Evolutionary conservation across 768 basidiomycete species (phyloP).

Genomic region (Panaeolus papilionaceus): DNA sequence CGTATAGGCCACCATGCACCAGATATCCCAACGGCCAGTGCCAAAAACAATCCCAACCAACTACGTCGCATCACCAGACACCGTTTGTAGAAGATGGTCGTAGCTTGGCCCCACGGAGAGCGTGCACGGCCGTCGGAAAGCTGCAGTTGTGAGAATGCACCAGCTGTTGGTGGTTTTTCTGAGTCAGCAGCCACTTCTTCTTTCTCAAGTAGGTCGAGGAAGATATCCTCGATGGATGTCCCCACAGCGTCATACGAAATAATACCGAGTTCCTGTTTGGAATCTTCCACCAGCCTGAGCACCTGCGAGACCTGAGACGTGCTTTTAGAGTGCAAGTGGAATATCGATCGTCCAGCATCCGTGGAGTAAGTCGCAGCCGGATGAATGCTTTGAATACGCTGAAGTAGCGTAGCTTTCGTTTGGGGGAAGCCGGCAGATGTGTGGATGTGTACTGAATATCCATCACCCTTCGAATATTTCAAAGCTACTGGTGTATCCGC

Average conservation of each 20-base stretch:
- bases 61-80: conserved; percentile 66
- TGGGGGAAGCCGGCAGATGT: background rate
- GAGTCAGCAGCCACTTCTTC: conserved; percentile 35
- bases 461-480: conserved; percentile 73
- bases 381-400: conserved; percentile 32
- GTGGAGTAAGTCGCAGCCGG: conserved; percentile 33
- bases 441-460: conserved; percentile 65
- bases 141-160: conserved; percentile 36
- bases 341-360: conserved; percentile 51
- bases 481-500: conserved; percentile 75
- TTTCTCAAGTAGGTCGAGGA: conserved; percentile 73
- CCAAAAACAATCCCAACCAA: conserved; percentile 69
- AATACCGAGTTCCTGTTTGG: conserved; percentile 44
- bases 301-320: conserved; percentile 57
- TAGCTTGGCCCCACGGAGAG: conserved; percentile 66
- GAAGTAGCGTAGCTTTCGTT: conserved; percentile 39
- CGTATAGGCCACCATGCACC: conserved; percentile 73
- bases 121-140: conserved; percentile 58
- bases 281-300: conserved; percentile 57
- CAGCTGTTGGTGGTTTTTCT: conserved; percentile 25
- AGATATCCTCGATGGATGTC: conserved; percentile 83
- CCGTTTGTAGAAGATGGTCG: conserved; percentile 79
- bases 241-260: conserved; percentile 70
- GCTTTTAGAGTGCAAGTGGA: conserved; percentile 69
- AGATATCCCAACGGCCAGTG: conserved; percentile 58